Percentiles rank a stretch among this genome's conserved stretches.
These are phyloP conservation scores for Hanseniaspora uvarum DNA, from an alignment of 1,139 yeast genomes.

Conservation along the genomic window DNA sequence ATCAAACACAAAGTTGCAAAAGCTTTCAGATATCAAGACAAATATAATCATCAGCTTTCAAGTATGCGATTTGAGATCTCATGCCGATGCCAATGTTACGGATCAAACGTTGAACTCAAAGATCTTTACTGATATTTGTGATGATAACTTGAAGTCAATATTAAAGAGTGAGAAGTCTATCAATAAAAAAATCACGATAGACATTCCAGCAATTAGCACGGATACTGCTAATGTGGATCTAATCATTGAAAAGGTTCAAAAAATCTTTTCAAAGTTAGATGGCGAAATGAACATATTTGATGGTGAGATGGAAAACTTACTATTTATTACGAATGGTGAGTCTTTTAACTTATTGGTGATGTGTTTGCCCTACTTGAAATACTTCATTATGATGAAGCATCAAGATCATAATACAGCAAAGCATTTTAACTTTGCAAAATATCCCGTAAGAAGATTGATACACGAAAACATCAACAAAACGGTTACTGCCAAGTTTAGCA, in stretches of 20 bases:
- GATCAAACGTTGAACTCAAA: background rate
- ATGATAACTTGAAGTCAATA: background rate
- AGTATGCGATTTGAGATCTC: background rate
- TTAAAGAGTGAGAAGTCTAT: background rate
- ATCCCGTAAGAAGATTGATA: background rate
- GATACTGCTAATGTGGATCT: background rate
- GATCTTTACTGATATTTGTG: background rate
- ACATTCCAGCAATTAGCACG: background rate
- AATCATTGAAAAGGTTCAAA: background rate
- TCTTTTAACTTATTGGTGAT: conserved; percentile 8
- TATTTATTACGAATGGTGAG: conserved; percentile 3
- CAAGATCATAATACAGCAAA: background rate
- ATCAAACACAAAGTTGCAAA: background rate
- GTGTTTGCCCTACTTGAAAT: conserved; percentile 5
- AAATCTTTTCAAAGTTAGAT: background rate
- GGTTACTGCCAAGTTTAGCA: conserved; percentile 20
- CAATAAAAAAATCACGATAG: conserved; percentile 4
- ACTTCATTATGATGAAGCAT: background rate
- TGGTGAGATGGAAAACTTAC: conserved; percentile 4
- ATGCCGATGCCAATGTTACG: background rate
- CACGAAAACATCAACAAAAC: background rate
- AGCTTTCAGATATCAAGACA: background rate
- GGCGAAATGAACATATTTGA: background rate
- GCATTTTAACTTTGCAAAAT: background rate
- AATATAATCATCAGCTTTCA: conserved; percentile 10